Conservation (phyloP, 148 eudicot genomes). For the Hydrangea macrophylla region DNA sequence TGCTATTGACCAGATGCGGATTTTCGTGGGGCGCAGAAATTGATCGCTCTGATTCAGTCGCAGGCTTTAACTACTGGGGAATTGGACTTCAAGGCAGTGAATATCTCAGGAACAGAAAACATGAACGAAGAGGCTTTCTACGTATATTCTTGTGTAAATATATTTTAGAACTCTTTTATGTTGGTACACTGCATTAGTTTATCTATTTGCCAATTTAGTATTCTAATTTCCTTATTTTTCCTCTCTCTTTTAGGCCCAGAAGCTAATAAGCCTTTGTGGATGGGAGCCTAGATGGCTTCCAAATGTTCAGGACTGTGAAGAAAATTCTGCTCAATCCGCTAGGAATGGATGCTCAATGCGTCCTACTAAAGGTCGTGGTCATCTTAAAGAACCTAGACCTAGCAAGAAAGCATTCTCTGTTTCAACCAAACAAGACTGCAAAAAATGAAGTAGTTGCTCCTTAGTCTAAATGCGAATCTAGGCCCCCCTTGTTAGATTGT, state of each 20-base stretch:
- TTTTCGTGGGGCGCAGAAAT: constrained; percentile 68
- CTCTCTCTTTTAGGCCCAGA: constrained; percentile 66
- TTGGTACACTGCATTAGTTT: constrained; percentile 1
- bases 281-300: constrained; percentile 99
- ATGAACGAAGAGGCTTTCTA: constrained; percentile 61
- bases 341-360: constrained; percentile 80
- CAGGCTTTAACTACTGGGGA: constrained; percentile 49
- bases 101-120: constrained; percentile 38
- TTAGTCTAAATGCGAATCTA: constrained; percentile 74
- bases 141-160: constrained; percentile 72
- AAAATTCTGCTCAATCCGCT: constrained; percentile 98
- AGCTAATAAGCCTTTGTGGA: constrained; percentile 89
- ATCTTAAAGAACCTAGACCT: constrained; percentile 52
- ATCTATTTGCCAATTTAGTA: neutral
- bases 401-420: constrained; percentile 77
- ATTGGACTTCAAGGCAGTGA: constrained; percentile 54
- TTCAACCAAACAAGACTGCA: constrained; percentile 49
- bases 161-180: constrained; percentile 5
- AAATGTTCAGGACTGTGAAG: constrained; percentile 93
- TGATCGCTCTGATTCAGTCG: constrained; percentile 66
- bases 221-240: constrained; percentile 2
- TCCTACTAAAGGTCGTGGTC: constrained; percentile 47
- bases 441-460: constrained; percentile 41
- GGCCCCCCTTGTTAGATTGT: constrained; percentile 91
- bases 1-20: constrained; percentile 73